These are phyloP conservation scores for Neocatenulostroma microsporum DNA, from an alignment of 2,329 filamentous ascomycete species.

Conservation along the genomic window DNA sequence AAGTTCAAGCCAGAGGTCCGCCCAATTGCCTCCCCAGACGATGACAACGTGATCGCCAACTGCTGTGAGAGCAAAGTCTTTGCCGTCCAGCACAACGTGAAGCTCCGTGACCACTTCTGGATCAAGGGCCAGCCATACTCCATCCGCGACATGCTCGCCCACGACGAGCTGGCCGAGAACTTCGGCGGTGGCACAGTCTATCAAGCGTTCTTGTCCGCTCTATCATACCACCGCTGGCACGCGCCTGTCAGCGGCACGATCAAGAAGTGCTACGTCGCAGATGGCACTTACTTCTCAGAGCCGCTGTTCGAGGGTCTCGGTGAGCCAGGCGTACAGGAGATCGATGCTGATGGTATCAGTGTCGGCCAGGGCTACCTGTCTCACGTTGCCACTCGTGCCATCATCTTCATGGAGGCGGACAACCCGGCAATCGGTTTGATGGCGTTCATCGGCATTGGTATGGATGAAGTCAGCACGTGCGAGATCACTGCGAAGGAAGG, in stretches of 20 bases:
- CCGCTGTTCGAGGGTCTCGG: slow-evolving; percentile 44
- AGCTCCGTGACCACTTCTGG: slow-evolving; percentile 57
- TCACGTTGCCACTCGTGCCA: slow-evolving; percentile 57
- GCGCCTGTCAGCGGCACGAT: slow-evolving; percentile 57
- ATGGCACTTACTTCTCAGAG: slow-evolving; percentile 63
- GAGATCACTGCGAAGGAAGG: slow-evolving; percentile 62
- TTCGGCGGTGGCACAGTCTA: slow-evolving; percentile 61
- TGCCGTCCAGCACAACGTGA: slow-evolving; percentile 44
- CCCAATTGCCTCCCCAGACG: slow-evolving; percentile 50
- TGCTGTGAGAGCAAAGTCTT: slow-evolving; percentile 58
- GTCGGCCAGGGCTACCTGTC: slow-evolving; percentile 57
- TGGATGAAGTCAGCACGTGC: slow-evolving; percentile 67
- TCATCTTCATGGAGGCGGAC: slow-evolving; percentile 65
- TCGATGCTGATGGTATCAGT: slow-evolving; percentile 38
- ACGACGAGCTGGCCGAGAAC: slow-evolving; percentile 45
- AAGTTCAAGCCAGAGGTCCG: slow-evolving; percentile 48
- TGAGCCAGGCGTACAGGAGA: slow-evolving; percentile 31
- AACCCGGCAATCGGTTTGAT: slow-evolving; percentile 60
- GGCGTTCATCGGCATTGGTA: slow-evolving; percentile 63
- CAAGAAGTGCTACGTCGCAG: slow-evolving; percentile 48
- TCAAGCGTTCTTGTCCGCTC: slow-evolving; percentile 60
- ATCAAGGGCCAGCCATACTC: slow-evolving; percentile 63
- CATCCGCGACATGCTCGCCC: slow-evolving; percentile 38
- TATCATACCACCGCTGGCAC: slow-evolving; percentile 68
- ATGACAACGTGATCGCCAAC: slow-evolving; percentile 52